Conservation (phyloP, 2,329 filamentous ascomycete genomes). For the Diaporthe capsici region DNA sequence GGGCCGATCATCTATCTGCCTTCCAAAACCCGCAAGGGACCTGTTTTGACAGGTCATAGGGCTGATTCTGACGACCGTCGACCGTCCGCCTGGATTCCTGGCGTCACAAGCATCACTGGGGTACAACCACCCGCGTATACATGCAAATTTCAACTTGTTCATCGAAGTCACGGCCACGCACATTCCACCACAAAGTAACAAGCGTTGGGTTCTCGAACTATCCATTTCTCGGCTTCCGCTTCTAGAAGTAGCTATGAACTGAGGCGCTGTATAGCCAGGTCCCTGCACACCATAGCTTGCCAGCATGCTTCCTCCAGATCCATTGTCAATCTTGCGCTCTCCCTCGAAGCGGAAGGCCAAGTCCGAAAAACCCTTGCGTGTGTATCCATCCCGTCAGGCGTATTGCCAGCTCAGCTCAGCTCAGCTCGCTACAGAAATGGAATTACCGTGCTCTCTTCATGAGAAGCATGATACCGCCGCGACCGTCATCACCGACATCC, state of each 20-base stretch:
- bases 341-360: neutral
- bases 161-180: neutral
- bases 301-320: neutral
- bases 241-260: neutral
- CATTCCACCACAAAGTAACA: neutral
- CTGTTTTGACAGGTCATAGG: constrained; percentile 34
- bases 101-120: neutral
- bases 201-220: constrained; percentile 3
- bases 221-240: neutral
- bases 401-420: constrained; percentile 17
- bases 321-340: constrained; percentile 9
- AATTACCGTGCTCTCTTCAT: constrained; percentile 30
- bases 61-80: neutral
- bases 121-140: neutral
- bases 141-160: neutral
- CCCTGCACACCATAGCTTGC: neutral
- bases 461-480: constrained; percentile 8
- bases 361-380: neutral
- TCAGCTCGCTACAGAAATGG: neutral
- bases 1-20: neutral
- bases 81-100: neutral
- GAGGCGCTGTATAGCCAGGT: neutral
- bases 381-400: neutral
- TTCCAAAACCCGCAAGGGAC: neutral
- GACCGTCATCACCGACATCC: neutral